A percentile compares a stretch with the other conserved stretches of the same genome.
Conservation (phyloP, 2,329 filamentous ascomycete genomes). For the Diaporthe longicolla region DNA sequence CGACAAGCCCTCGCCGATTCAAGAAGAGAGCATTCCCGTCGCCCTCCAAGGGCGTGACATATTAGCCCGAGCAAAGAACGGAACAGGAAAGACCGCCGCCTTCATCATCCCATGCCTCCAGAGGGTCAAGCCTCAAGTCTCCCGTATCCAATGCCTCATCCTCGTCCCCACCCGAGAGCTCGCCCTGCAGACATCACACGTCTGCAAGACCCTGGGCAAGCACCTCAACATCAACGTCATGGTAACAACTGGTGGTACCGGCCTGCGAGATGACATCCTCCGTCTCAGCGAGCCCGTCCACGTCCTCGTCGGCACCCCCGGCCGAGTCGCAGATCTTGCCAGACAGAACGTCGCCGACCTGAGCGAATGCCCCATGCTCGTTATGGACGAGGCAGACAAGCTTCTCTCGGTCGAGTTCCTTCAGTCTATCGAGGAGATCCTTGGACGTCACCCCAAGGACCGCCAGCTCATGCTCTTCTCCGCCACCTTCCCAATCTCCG, state of each 20-base stretch:
- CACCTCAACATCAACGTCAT: slow-evolving; percentile 98
- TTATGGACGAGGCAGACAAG: slow-evolving; percentile 99
- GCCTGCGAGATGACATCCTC: slow-evolving; percentile 95
- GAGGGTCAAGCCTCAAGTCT: slow-evolving; percentile 95
- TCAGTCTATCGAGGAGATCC: slow-evolving; percentile 94
- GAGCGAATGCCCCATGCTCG: slow-evolving; percentile 95
- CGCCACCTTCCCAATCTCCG: slow-evolving; percentile 95
- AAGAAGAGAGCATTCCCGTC: slow-evolving; percentile 99
- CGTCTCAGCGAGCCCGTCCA: slow-evolving; percentile 95
- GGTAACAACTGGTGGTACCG: slow-evolving; percentile 98
- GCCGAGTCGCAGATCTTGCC: slow-evolving; percentile 94
- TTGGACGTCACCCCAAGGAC: slow-evolving; percentile 96
- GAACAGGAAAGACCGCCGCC: slow-evolving; percentile 97
- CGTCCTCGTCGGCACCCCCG: slow-evolving; percentile 97
- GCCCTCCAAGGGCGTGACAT: slow-evolving; percentile 96
- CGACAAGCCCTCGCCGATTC: slow-evolving; percentile 98
- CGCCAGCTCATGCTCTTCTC: slow-evolving; percentile 99
- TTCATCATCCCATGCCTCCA: slow-evolving; percentile 97
- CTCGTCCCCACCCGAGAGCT: slow-evolving; percentile 97
- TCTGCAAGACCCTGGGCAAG: slow-evolving; percentile 98
- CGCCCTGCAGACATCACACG: slow-evolving; percentile 97
- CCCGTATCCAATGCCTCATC: slow-evolving; percentile 96
- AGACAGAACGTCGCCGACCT: slow-evolving; percentile 97
- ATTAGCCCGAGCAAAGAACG: slow-evolving; percentile 96
- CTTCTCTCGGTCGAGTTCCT: slow-evolving; percentile 97